Base-by-base conservation (phyloP, 2,329 filamentous ascomycete species). In the Fonsecaea multimorphosa region DNA sequence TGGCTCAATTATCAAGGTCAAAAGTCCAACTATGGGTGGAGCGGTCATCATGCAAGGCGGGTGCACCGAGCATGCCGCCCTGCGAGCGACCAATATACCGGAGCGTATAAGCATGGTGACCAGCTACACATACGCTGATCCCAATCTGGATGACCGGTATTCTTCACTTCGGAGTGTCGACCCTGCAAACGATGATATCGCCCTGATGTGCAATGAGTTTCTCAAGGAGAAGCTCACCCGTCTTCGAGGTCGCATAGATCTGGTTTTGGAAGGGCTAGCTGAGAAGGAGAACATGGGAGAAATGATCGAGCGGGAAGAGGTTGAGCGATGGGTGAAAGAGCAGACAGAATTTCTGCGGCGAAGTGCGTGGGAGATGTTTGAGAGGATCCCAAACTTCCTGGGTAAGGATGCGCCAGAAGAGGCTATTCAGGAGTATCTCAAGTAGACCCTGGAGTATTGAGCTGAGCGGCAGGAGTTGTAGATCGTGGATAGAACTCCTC, bases 31-130 rank as follows among this genome's bases (percentile, higher is more conserved):
- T n/a, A 80, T 79, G 73, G 78, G 79, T 72, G 68, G 72, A 53
- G 86, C 85, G 1, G 85, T 89, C 1, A 80, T 90, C 22, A 78
- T 90, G 51, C 87, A 90, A 74, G 88, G 88, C n/a, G 81, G 87
- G 24, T 88, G 89, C 76, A 87, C 90, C 65, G 83, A 86, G 67
- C 88, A 90, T 73, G 82, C 85, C 61, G 88, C 87, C 1, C 81
- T 89, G 14, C 83, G 82, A 12, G 84, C 87, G 11, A 76, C 86
- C 1, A 85, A 86, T n/a, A 80, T 80, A 2, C 44, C 58, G 6
- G 88, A 89, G 74, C 83, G 87, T 27, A 88, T 90, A 74, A 86
- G 81, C 54, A 87, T 88, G 77, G 86, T 90, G 54, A 89, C 87
- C 40, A 51, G 71, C 9, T 74, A 70, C 31, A 66, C 72, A 1